These are phyloP conservation scores for Apiospora rasikravindrae DNA, from an alignment of 2,329 filamentous ascomycete genomes.

Conservation along the genomic window DNA sequence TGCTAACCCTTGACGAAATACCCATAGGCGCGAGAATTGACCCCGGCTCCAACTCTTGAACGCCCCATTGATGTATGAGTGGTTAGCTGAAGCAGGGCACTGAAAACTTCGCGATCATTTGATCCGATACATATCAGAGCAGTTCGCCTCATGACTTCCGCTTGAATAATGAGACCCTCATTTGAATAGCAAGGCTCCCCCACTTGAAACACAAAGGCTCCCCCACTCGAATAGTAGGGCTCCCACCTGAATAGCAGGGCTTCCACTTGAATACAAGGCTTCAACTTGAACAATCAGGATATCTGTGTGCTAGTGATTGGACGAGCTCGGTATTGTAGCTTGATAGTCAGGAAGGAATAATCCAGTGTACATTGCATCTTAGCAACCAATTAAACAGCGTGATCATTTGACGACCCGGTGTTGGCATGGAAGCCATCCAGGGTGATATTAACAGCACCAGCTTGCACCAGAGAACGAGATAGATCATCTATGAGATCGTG, in stretches of 20 bases:
- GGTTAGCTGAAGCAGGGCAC: neutral
- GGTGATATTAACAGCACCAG: constrained; percentile 87
- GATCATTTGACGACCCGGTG: neutral
- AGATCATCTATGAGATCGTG: constrained; percentile 94
- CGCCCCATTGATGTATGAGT: neutral
- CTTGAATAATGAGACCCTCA: neutral
- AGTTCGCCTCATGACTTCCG: neutral
- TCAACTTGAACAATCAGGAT: neutral
- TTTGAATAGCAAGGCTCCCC: neutral
- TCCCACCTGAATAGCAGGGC: too few relatives aligned
- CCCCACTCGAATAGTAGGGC: too few relatives aligned
- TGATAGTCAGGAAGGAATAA: neutral
- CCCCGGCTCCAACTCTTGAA: neutral
- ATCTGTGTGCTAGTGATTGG: neutral
- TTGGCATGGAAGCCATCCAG: constrained; percentile 76
- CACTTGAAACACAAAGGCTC: neutral
- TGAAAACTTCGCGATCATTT: neutral
- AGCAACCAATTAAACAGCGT: neutral
- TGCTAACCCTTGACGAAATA: neutral
- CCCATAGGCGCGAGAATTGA: neutral
- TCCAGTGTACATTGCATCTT: neutral
- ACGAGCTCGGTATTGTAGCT: neutral
- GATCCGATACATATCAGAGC: neutral
- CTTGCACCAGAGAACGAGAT: constrained; percentile 88
- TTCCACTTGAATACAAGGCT: too few relatives aligned